Evolutionary conservation across 2,329 filamentous ascomycete species (phyloP), one percentile per base, ranked within the genome.

Genomic region (Drechmeria coniospora): DNA sequence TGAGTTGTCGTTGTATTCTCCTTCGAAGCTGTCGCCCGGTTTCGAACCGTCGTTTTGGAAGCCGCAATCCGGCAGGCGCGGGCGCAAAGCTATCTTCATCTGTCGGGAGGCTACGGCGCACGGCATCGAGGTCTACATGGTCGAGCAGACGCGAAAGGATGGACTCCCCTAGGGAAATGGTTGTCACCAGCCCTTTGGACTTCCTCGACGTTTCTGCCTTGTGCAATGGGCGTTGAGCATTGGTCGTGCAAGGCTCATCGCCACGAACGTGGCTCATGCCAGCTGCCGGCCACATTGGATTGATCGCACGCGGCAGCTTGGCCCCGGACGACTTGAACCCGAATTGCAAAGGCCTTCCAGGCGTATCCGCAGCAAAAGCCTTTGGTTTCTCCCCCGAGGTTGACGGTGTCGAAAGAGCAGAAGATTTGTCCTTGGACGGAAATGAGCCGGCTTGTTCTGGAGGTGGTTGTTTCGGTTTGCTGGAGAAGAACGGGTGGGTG

Each of bases 231-330:
- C 6, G 13, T 18, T 25, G 15, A 12, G 12, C 16, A 6, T 14
- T 13, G 6, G 14, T 13, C 8, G 18, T 20, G 15, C 10, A 20
- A 9, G 6, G 8, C 10, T 38, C 38, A 20, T 41, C 31, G 5
- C 66, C 73, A 30, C 74, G 66, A 23, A 84, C 53, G 46, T 83
- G 79, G 1, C 62, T 53, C 45, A 70, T 71, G 6, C 61, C 76
- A 36, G 63, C 61, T 26, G 68, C 65, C 21, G 81, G 81, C 76
- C 80, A 90, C n/a, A 70, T 59, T 4, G 80, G 68, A 29, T 79
- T 62, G 35, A 60, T 56, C 7, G 74, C 62, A 3, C 78, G 79
- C 0, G 74, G 70, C n/a, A 77, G 60, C 41, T 70, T 81, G 4
- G 70, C 42, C 0, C 55, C 57, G 3, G 48, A 41, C 4, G 57